Evolutionary conservation across 2,329 filamentous ascomycete genomes (phyloP).

Genomic region (Epichloe bromicola): DNA sequence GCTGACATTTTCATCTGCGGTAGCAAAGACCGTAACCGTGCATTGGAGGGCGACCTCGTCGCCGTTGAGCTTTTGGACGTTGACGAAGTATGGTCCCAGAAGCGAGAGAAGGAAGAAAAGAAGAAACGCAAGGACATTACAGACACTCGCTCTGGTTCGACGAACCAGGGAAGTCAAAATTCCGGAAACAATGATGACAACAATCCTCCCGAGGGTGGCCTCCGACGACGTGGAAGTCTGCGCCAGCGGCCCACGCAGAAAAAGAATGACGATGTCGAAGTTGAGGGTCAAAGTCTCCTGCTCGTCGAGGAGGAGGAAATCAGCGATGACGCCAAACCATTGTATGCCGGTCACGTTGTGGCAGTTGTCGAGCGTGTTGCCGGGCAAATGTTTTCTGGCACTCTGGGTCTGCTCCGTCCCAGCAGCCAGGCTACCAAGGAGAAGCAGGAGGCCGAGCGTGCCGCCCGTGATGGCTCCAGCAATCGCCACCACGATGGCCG

Average conservation of each 20-base stretch:
- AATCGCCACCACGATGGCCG: slow-evolving; percentile 65
- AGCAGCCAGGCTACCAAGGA: slow-evolving; percentile 98
- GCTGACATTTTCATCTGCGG: slow-evolving; percentile 99
- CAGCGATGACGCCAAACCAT: slow-evolving; percentile 92
- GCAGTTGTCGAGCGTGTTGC: slow-evolving; percentile 94
- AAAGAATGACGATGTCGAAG: slow-evolving; percentile 99
- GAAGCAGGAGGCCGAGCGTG: slow-evolving; percentile 94
- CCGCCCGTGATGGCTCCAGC: slow-evolving; percentile 69
- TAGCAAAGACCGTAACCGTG: slow-evolving; percentile 96
- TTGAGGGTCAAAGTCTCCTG: slow-evolving; percentile 91
- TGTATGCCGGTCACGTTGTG: slow-evolving; percentile 94
- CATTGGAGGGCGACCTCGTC: slow-evolving; percentile 88
- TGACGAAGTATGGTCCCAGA: slow-evolving; percentile 96
- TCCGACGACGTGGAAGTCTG: slow-evolving; percentile 86
- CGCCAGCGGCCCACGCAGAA: slow-evolving; percentile 96
- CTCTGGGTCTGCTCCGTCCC: slow-evolving; percentile 81
- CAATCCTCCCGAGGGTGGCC: slow-evolving; percentile 61
- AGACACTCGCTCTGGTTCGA: slow-evolving; percentile 69
- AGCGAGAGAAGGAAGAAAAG: slow-evolving; percentile 98
- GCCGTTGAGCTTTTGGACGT: slow-evolving; percentile 94
- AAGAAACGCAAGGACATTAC: slow-evolving; percentile 99
- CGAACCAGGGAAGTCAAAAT: slow-evolving; percentile 56
- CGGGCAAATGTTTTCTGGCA: slow-evolving; percentile 98
- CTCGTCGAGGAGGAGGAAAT: slow-evolving; percentile 98
- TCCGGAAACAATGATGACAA: slow-evolving; percentile 47